Evolutionary conservation across 164 flowering plant genomes (phyloP), one percentile per base, ranked within the genome.

Genomic region (Umbellularia californica): DNA sequence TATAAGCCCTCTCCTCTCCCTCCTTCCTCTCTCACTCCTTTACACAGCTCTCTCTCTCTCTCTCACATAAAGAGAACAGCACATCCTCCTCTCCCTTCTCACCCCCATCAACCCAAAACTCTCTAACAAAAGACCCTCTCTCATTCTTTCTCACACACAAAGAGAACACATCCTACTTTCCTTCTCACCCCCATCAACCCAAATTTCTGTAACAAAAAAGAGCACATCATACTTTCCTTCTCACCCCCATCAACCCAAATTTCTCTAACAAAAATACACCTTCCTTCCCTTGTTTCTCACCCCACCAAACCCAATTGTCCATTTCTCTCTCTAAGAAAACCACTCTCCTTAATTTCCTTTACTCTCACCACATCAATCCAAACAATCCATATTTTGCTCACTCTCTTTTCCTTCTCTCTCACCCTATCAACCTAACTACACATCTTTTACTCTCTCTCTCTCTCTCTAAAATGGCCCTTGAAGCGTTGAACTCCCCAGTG

Each of bases 401-500:
- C 10, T 70, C 41, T 14, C 15, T 62, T n/a, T n/a, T 60, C 50
- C 28, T 35, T 27, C 66, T 25, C 58, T 52, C 58, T 14, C 20
- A 14, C 28, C 51, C 15, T 30, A 24, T 20, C 41, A 28, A 33
- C 28, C 19, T 14, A 68, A 30, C 7, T 41, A 15, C 20, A 51
- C 3, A 14, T 28, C 22, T 63, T 24, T 14, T 3, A 30, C 60
- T 60, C 41, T 63, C 70, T 24, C 50, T 50, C 66, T 27, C 69
- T 17, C 69, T 27, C 17, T 19, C 41, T 64, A 62, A 2, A 27
- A 86, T 83, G 88, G 89, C 86, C n/a, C 70, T 88, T 0, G 88
- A 86, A 79, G 85, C 88, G 27, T 65, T 86, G 60, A 84, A 79
- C 55, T 85, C 89, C 2, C 83, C 88, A 0, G 82, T 79, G 10